A percentile compares a stretch with the other conserved stretches of the same genome.
Conservation (phyloP, 2,329 filamentous ascomycete genomes). For the Sphaerulina populicola region DNA sequence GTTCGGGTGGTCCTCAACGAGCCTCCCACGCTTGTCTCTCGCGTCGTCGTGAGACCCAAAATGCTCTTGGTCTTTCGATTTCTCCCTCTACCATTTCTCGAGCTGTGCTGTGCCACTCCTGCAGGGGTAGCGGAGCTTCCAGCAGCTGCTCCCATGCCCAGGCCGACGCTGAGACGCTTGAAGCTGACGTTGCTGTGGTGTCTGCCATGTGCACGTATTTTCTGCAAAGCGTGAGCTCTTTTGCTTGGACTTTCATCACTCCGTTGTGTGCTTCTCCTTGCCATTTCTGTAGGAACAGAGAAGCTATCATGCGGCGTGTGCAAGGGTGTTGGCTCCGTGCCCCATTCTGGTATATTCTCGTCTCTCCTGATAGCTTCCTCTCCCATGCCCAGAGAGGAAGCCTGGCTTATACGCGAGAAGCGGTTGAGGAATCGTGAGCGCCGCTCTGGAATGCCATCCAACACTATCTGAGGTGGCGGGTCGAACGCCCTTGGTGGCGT, state of each 20-base stretch:
- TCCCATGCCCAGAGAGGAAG: slow-evolving; percentile 34
- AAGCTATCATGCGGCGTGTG: slow-evolving; percentile 39
- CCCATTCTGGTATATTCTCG: slow-evolving; percentile 36
- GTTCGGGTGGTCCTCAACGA: slow-evolving; percentile 36
- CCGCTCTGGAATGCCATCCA: slow-evolving; percentile 25
- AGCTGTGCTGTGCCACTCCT: slow-evolving; percentile 4
- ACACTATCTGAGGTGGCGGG: slow-evolving; percentile 35
- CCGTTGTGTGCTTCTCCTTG: slow-evolving; percentile 30
- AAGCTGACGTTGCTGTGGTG: slow-evolving; percentile 20
- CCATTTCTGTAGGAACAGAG: slow-evolving; percentile 37
- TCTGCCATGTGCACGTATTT: slow-evolving; percentile 27
- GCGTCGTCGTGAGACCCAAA: slow-evolving; percentile 23
- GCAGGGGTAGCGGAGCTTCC: slow-evolving; percentile 15
- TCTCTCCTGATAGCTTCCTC: slow-evolving; percentile 35
- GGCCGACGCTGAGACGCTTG: slow-evolving; percentile 23
- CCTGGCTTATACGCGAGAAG: slow-evolving; percentile 32
- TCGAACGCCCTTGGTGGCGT: slow-evolving; percentile 20
- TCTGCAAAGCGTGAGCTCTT: slow-evolving; percentile 21
- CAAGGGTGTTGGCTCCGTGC: slow-evolving; percentile 31
- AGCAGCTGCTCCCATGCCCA: slow-evolving; percentile 16
- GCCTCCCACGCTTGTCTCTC: slow-evolving; percentile 31
- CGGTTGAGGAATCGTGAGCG: slow-evolving; percentile 27
- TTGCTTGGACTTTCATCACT: slow-evolving; percentile 25
- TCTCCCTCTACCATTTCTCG: slow-evolving; percentile 2
- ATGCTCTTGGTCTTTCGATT: slow-evolving; percentile 21